Conservation (phyloP, 495 filamentous ascomycete genomes). For the Aspergillus campestris region DNA sequence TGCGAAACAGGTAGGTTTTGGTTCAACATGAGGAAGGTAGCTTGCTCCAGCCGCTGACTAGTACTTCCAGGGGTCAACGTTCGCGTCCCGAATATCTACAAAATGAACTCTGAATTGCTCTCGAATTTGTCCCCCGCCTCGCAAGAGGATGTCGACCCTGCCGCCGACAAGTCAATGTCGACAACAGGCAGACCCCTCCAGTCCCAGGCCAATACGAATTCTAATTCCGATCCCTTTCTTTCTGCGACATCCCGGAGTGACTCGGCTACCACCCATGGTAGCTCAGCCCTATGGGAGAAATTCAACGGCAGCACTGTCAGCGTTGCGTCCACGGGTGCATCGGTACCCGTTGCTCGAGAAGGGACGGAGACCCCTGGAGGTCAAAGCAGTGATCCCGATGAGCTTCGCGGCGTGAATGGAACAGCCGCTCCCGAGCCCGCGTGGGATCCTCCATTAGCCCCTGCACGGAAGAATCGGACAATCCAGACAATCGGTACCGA, state of each 20-base stretch:
- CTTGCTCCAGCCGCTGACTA: constrained; percentile 9
- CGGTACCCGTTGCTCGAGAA: constrained; percentile 26
- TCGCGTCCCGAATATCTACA: constrained; percentile 76
- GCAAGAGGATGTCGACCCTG: constrained; percentile 27
- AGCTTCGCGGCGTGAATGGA: constrained; percentile 32
- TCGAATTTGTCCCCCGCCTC: constrained; percentile 33
- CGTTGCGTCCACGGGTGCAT: constrained; percentile 21
- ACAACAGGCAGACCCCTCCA: constrained; percentile 31
- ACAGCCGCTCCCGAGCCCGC: constrained; percentile 17
- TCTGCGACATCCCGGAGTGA: constrained; percentile 36
- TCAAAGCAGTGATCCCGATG: constrained; percentile 38
- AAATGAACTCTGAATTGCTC: constrained; percentile 59
- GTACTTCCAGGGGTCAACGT: constrained; percentile 59
- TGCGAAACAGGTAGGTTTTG: constrained; percentile 53
- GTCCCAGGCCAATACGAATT: constrained; percentile 34
- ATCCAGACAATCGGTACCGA: constrained; percentile 45
- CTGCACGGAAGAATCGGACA: constrained; percentile 51
- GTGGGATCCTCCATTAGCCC: constrained; percentile 62
- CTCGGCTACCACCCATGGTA: constrained; percentile 32
- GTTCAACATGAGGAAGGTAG: constrained; percentile 1
- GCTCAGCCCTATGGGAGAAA: constrained; percentile 50
- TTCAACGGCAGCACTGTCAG: constrained; percentile 42
- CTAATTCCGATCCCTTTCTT: constrained; percentile 38
- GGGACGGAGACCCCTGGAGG: constrained; percentile 34
- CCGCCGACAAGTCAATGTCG: constrained; percentile 28